These are phyloP conservation scores for Ophiostoma ips DNA, from an alignment of 2,329 filamentous ascomycete genomes.

Conservation along the genomic window DNA sequence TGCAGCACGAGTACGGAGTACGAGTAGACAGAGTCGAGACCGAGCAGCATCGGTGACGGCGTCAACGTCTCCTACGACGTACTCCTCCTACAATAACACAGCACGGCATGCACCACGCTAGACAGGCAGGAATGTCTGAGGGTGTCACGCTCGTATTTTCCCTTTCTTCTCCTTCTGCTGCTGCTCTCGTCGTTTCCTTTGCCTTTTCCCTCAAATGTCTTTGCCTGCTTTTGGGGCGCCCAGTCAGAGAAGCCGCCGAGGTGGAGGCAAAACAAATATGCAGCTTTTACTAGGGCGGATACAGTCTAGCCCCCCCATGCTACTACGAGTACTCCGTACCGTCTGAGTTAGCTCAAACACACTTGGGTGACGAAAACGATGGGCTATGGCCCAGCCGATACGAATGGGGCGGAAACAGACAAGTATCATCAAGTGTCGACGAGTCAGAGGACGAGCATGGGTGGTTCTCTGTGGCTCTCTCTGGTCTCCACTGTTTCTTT, in stretches of 20 bases:
- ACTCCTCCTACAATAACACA: no score
- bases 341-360: no score
- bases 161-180: background rate
- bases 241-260: conserved; percentile 4
- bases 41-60: no score
- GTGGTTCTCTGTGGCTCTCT: conserved; percentile 2
- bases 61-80: no score
- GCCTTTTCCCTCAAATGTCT: background rate
- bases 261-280: conserved; percentile 1
- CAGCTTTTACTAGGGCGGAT: background rate
- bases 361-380: no score
- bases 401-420: conserved; percentile 4
- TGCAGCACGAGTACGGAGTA: no score
- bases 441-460: conserved; percentile 8
- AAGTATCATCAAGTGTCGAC: conserved; percentile 1
- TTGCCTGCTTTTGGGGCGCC: background rate
- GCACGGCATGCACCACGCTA: no score
- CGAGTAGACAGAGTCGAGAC: no score
- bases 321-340: no score
- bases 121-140: background rate
- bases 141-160: background rate
- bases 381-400: no score
- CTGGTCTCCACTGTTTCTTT: background rate
- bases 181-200: background rate
- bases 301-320: background rate